Evolutionary conservation across 2,329 filamentous ascomycete species (phyloP).

Genomic region (Diaporthe australafricana): DNA sequence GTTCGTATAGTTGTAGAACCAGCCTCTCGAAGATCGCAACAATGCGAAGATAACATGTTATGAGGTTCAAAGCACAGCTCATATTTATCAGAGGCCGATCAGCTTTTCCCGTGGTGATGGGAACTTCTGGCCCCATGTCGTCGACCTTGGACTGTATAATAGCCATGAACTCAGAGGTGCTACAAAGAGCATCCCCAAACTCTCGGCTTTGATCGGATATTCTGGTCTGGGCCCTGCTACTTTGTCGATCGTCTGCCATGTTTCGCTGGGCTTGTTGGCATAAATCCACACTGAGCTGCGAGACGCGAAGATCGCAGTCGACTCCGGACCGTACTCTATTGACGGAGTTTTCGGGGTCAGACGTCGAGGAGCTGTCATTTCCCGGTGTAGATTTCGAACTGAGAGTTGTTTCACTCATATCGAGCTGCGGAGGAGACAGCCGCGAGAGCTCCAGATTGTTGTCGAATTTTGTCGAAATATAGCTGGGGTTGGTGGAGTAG

Average conservation of each 20-base stretch:
- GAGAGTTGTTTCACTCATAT: neutral
- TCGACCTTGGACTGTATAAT: neutral
- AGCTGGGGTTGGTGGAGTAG: neutral
- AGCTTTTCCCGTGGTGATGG: neutral
- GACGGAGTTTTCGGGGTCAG: neutral
- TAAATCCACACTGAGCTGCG: neutral
- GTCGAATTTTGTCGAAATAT: neutral
- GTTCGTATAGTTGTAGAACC: neutral
- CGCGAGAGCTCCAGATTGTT: neutral
- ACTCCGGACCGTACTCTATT: neutral
- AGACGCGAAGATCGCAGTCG: constrained; percentile 3
- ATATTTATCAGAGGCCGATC: neutral
- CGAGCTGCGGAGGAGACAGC: neutral
- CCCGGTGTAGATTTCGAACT: neutral
- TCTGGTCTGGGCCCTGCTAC: neutral
- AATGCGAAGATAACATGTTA: neutral
- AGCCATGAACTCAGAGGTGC: constrained; percentile 11
- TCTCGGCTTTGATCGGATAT: neutral
- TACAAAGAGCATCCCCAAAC: constrained; percentile 4
- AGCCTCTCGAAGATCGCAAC: neutral
- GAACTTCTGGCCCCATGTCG: neutral
- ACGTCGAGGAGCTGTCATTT: neutral
- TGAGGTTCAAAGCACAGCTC: neutral
- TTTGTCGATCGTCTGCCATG: neutral
- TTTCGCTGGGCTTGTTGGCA: constrained; percentile 1